Base-by-base conservation (phyloP, 805 yeast genomes). In the Hanseniaspora clermontiae region DNA sequence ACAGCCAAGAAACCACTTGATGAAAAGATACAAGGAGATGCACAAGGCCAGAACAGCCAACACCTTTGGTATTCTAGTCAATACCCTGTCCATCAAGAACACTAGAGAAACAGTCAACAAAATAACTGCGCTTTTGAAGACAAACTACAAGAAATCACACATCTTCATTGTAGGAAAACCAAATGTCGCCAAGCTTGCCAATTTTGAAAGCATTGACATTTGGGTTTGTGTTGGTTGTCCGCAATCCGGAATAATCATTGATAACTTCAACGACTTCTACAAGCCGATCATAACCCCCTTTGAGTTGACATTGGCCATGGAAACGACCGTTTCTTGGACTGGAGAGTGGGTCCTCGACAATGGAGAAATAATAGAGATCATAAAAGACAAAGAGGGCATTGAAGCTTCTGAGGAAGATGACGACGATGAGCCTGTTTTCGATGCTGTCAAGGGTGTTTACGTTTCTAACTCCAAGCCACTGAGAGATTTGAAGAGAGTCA, bases 191-290 rank as follows among this genome's bases (percentile, higher is more conserved):
- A 93, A 93, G 65, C 73, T 93, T 52, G 98, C 97, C 10, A 93
- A 93, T 67, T 93, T 93, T 66, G 98, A 91, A 60, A 82, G 81
- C n/a, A 79, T 93, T 14, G 97, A 93, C 62, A 77, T 87, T 24
- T 93, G 98, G 97, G 90, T 95, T 64, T 79, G 93, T 12, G 69
- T 93, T 14, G 98, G 98, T 0, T 93, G 98, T 67, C 89, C 95
- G 11, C 88, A 89, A 62, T 90, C 95, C 54, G 98, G 98, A 5
- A 83, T 91, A 27, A 81, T 91, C 39, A 68, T 93, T 14, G 96
- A 91, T 67, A 80, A 82, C 57, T 72, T 72, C 49, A 86, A 83
- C 60, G 95, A 87, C 59, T 91, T 84, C 65, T 87, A 80, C 72
- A 88, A 83, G 67, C 97, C 97, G 0, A 85, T 93, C 11, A 80